Evolutionary conservation across 768 basidiomycete species (phyloP), one percentile per base, ranked within the genome.

Genomic region (Mycena olivaceomarginata): DNA sequence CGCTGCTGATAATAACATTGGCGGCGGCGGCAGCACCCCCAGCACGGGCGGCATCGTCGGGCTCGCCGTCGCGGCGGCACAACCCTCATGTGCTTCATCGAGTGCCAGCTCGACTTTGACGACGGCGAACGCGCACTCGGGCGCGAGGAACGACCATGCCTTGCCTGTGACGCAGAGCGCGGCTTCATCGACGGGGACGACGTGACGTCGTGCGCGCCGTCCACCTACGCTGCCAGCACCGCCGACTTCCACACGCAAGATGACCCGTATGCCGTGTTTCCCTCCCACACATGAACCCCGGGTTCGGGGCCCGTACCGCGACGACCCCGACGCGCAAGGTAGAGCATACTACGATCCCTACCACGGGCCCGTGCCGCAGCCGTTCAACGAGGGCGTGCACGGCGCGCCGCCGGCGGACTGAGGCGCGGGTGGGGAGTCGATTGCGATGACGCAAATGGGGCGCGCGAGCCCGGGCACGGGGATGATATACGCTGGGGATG

Each of bases 231-330:
- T 79, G 88, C 88, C 78, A 90, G 87, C 82, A 93, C 84, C 78
- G 90, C 82, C 78, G 85, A 92, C 84, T 83, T 95, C 86, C 73
- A 85, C 84, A 43, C 86, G 86, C 25, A 25, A 8, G 51, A 90
- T 86, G 95, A 96, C 79, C 95, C 95, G 2, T 97, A 96, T 83
- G 94, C 96, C 18, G 92, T 96, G 0, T 95, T 96, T 95, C 95
- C 18, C 88, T 96, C 25, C 95, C 95, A 12, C 94, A 96, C 78
- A 86, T 95, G 62, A 95, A 96, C 82, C 95, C 95, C 8, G 94
- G 91, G 83, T 90, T 45, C 77, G 94, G 94, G 83, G 37, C 78
- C 94, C 95, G 0, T 96, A 96, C 83, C 90, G n/a, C n/a, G n/a
- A n/a, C n/a, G n/a, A n/a, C n/a, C n/a, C n/a, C n/a, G n/a, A n/a